These are phyloP conservation scores for Senna tora DNA, from an alignment of 306 rosid genomes.

Conservation along the genomic window DNA sequence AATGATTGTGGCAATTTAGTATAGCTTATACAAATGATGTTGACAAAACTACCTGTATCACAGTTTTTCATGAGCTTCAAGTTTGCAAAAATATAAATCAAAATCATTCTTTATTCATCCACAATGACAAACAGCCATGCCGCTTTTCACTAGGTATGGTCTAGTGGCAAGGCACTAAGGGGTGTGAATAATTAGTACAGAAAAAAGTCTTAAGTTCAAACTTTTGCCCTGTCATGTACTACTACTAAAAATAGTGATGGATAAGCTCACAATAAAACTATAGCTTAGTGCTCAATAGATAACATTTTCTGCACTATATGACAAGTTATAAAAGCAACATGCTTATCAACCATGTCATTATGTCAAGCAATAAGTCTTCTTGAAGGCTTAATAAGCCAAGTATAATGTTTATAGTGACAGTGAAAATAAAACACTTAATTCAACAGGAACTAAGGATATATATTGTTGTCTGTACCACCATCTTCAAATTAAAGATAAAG, in stretches of 20 bases:
- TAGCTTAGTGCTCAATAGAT: neutral
- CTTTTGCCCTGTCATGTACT: neutral
- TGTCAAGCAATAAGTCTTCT: neutral
- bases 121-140: conserved; percentile 16
- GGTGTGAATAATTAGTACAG: neutral
- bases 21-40: conserved; percentile 27
- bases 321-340: conserved; percentile 24
- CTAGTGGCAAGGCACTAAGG: neutral
- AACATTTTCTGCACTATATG: conserved; percentile 19
- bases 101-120: conserved; percentile 16
- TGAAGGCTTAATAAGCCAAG: neutral
- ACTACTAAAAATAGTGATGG: neutral
- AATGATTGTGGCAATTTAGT: conserved; percentile 30
- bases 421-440: conserved; percentile 26
- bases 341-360: no score
- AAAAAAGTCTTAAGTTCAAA: neutral
- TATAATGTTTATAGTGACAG: conserved; percentile 4
- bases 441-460: conserved; percentile 33
- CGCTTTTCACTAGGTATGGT: neutral
- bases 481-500: conserved; percentile 34
- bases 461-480: conserved; percentile 13
- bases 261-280: conserved; percentile 5
- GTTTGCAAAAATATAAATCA: conserved; percentile 14
- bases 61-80: conserved; percentile 26
- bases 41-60: conserved; percentile 22